Conservation (phyloP, 2,329 filamentous ascomycete species). For the Plenodomus lindquistii region DNA sequence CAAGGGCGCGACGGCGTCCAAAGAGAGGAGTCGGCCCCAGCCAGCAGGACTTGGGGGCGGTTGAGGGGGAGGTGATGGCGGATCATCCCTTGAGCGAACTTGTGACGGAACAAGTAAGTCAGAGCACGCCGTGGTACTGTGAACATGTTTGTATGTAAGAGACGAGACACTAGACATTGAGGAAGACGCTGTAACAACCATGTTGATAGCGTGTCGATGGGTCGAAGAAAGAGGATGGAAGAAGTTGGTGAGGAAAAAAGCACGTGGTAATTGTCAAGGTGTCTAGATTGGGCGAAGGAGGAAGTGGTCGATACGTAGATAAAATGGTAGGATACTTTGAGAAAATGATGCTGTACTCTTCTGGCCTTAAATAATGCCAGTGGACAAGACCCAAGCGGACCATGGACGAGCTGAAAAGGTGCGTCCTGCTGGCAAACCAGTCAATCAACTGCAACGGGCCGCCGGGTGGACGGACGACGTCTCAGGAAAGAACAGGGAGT, state of each 20-base stretch:
- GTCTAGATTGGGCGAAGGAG: background rate
- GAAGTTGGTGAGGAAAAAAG: background rate
- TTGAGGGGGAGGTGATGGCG: slow-evolving; percentile 46
- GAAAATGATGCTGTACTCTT: slow-evolving; percentile 20
- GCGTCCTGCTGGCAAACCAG: slow-evolving; percentile 23
- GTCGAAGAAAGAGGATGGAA: background rate
- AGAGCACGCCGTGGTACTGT: background rate
- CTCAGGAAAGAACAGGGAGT: slow-evolving; percentile 24
- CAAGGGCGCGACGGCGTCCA: slow-evolving; percentile 24
- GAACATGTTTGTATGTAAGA: background rate
- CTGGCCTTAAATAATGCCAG: slow-evolving; percentile 33
- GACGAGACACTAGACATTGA: background rate
- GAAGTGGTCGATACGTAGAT: background rate
- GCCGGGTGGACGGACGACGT: slow-evolving; percentile 40
- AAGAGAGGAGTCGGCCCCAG: slow-evolving; percentile 27
- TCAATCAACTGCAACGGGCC: slow-evolving; percentile 41
- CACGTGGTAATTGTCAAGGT: background rate
- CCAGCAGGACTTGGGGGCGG: slow-evolving; percentile 45
- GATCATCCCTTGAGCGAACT: slow-evolving; percentile 40
- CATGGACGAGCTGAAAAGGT: background rate
- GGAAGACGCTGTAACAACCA: slow-evolving; percentile 4
- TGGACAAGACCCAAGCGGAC: background rate
- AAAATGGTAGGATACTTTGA: slow-evolving; percentile 13
- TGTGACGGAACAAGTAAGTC: slow-evolving; percentile 11
- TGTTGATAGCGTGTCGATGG: background rate